Evolutionary conservation across 192 early-diverging fungal genomes (phyloP).

Genomic region (Coemansia sp.): DNA sequence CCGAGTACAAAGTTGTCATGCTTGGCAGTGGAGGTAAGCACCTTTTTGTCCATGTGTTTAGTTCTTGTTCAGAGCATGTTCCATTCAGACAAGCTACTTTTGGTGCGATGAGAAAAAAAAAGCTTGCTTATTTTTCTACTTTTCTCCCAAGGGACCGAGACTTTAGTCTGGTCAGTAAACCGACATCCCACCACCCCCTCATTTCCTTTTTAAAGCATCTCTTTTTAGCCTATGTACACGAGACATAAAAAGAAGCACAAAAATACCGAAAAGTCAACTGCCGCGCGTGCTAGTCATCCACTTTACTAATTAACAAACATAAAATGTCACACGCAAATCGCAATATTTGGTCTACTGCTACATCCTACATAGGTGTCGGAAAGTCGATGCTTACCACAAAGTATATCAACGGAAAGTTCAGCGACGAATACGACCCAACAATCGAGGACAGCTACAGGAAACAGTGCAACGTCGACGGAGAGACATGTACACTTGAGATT

Average conservation of each 20-base stretch:
- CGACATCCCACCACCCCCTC: too few species aligned
- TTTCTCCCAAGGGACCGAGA: too few species aligned
- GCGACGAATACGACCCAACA: conserved; percentile 93
- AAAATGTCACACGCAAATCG: conserved; percentile 5
- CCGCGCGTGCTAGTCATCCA: neutral
- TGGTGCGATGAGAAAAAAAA: too few species aligned
- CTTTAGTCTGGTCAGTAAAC: too few species aligned
- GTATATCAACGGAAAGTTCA: conserved; percentile 91
- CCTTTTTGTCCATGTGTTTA: conserved; percentile 5
- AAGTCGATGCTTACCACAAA: conserved; percentile 91
- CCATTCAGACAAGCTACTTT: too few species aligned
- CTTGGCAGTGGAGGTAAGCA: conserved; percentile 84
- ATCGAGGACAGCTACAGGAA: conserved; percentile 92
- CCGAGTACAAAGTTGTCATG: conserved; percentile 96
- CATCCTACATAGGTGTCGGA: conserved; percentile 57
- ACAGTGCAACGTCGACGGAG: conserved; percentile 78
- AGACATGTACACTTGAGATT: conserved; percentile 82
- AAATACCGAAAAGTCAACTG: neutral
- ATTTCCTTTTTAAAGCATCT: neutral
- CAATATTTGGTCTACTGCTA: neutral
- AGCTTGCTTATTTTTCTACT: too few species aligned
- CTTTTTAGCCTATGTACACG: neutral
- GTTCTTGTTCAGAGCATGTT: too few species aligned
- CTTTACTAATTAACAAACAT: neutral
- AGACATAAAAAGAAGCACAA: neutral